Base-by-base conservation (phyloP, 2,329 filamentous ascomycete species). In the Pezicula neosporulosa region DNA sequence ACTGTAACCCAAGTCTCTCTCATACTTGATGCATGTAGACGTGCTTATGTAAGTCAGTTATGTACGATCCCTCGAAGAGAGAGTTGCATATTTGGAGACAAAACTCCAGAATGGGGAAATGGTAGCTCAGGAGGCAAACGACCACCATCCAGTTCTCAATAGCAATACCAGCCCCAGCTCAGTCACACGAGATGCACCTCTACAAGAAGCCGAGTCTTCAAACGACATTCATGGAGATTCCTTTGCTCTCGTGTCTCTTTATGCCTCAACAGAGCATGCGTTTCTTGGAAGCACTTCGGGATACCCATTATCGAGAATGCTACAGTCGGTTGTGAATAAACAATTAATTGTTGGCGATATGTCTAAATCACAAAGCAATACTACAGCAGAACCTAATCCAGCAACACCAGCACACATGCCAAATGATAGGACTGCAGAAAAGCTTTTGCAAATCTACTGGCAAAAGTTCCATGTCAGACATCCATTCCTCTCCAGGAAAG, bases 211-310 rank as follows among this genome's bases (percentile, higher is more conserved):
- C 8, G 16, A 27, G 16, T 16, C 21, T 43, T 15, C 41, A 10
- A 3, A 39, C 37, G 15, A 21, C 8, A 44, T 28, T 12, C 42
- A 44, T 4, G 42, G 42, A 44, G 42, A 44, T 15, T n/a, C n/a
- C 6, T 44, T 44, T 44, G 19, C 42, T 13, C 42, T 44, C 21
- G 19, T 44, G 5, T 44, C 42, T 13, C 42, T 44, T 28, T 44
- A 44, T 30, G 19, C 42, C 6, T 44, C 42, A 15, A 27, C 42
- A 19, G 42, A 44, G 21, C 42, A 44, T 44, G 19, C 42, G 8
- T 44, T 44, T 30, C 42, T 44, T 30, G 42, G 42, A 15, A 44
- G 42, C 27, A 44, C 42, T 16, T 44, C 42, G n/a, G 42, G 42
- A 19, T 44, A 44, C 16, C 19, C 42, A 15, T n/a, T 44, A 24